Evolutionary conservation across 495 filamentous ascomycete species (phyloP).

Genomic region (Clavariopsis aquatica): DNA sequence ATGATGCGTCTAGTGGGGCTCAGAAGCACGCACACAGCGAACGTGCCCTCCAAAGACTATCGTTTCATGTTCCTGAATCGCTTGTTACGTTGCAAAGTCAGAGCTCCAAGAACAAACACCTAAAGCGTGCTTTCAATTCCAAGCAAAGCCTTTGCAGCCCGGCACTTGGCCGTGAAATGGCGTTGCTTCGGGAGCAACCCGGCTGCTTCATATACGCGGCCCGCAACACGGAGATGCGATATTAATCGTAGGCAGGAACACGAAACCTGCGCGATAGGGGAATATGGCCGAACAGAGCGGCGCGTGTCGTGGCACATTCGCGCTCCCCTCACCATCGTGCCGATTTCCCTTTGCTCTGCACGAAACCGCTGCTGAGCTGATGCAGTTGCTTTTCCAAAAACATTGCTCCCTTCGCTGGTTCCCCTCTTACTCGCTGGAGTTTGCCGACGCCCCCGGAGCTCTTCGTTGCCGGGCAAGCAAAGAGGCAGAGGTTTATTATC

Average conservation of each 20-base stretch:
- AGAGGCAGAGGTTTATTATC: background rate
- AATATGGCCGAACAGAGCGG: background rate
- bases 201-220: constrained; percentile 24
- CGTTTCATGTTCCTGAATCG: constrained; percentile 32
- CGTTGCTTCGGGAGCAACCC: constrained; percentile 2
- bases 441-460: background rate
- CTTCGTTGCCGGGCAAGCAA: background rate
- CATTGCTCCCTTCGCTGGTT: too few species aligned
- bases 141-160: constrained; percentile 11
- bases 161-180: constrained; percentile 10
- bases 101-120: background rate
- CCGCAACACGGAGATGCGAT: constrained; percentile 21
- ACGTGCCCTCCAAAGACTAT: constrained; percentile 17
- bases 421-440: background rate
- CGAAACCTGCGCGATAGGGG: constrained; percentile 5
- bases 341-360: background rate
- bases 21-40: background rate
- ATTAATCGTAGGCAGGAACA: constrained; percentile 28
- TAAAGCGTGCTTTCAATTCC: background rate
- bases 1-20: too few species aligned
- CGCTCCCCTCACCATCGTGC: background rate
- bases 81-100: background rate
- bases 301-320: background rate
- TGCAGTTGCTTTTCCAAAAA: background rate
- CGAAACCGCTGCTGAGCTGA: background rate